A percentile compares a stretch with the other conserved stretches of the same genome.
Evolutionary conservation across 441 rosid species (phyloP).

Genomic region (Manihot esculenta): DNA sequence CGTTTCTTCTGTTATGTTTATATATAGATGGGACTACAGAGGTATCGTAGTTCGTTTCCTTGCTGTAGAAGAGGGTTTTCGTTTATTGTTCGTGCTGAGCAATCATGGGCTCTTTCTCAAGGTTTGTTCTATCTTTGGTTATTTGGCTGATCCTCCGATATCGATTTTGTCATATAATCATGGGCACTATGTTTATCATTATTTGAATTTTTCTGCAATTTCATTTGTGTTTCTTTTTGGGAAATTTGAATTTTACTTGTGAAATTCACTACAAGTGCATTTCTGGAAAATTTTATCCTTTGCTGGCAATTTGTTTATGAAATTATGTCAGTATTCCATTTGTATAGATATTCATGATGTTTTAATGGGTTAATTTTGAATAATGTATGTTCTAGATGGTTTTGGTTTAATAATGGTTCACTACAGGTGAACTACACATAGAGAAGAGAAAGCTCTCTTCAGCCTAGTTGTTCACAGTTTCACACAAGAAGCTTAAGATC

Average conservation of each 20-base stretch:
- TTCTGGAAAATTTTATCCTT: neutral
- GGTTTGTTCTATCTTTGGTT: conserved; percentile 35
- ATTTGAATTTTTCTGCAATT: neutral
- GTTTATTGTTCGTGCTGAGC: conserved; percentile 51
- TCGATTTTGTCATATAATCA: neutral
- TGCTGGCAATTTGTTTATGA: neutral
- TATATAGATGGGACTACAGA: conserved; percentile 36
- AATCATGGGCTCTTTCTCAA: conserved; percentile 38
- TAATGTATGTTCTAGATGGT: neutral
- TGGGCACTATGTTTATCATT: neutral
- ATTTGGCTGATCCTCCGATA: neutral
- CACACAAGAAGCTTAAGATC: too few species aligned
- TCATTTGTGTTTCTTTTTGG: neutral
- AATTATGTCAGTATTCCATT: neutral
- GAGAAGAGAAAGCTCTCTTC: too few species aligned
- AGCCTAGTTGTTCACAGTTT: too few species aligned
- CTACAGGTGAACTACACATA: neutral
- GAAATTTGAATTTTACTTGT: neutral
- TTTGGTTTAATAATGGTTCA: neutral
- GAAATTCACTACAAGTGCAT: neutral
- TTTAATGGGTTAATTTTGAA: neutral
- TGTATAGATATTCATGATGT: neutral
- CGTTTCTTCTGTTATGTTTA: neutral
- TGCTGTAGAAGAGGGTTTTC: conserved; percentile 45
- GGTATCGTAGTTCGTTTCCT: conserved; percentile 37